Percentiles rank a stretch among this genome's conserved stretches.
phyloP scores from a whole-genome alignment of 192 early-diverging fungal genomes.

The Powellomyces hirtus region DNA sequence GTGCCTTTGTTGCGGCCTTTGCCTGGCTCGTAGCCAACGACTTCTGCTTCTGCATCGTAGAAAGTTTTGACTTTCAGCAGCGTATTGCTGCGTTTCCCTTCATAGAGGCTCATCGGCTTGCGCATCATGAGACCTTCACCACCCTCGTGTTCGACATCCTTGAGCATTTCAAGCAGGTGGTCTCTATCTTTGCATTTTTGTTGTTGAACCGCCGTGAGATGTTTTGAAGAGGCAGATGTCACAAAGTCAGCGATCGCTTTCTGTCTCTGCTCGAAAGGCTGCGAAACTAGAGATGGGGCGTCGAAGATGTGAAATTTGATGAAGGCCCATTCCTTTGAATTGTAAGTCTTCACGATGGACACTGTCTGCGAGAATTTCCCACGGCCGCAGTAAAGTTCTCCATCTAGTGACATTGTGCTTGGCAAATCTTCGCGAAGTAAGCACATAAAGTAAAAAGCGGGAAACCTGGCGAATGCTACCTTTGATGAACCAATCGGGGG shows the following conservation, averaged over 20 bases:
- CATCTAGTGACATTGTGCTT: slow-evolving; percentile 59
- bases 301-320: slow-evolving; percentile 66
- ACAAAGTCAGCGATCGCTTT: slow-evolving; percentile 44
- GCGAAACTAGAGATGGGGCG: slow-evolving; percentile 43
- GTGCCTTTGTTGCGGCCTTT: slow-evolving; percentile 56
- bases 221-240: background rate
- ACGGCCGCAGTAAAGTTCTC: slow-evolving; percentile 70
- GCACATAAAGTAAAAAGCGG: background rate
- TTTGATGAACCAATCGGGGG: slow-evolving; percentile 51
- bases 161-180: slow-evolving; percentile 50
- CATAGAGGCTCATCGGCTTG: slow-evolving; percentile 37
- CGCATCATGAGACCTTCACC: slow-evolving; percentile 72
- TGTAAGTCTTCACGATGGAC: slow-evolving; percentile 55
- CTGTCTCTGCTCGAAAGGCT: slow-evolving; percentile 53
- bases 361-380: slow-evolving; percentile 62
- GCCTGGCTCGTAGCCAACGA: slow-evolving; percentile 54
- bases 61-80: slow-evolving; percentile 71
- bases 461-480: no score
- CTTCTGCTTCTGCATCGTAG: slow-evolving; percentile 69
- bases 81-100: slow-evolving; percentile 48
- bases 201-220: slow-evolving; percentile 48
- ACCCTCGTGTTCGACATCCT: slow-evolving; percentile 54
- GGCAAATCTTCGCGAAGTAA: slow-evolving; percentile 41
- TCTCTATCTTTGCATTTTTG: slow-evolving; percentile 35
- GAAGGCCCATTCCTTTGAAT: slow-evolving; percentile 46